Evolutionary conservation across 768 basidiomycete genomes (phyloP).

Genomic region (Hericium coralloides): DNA sequence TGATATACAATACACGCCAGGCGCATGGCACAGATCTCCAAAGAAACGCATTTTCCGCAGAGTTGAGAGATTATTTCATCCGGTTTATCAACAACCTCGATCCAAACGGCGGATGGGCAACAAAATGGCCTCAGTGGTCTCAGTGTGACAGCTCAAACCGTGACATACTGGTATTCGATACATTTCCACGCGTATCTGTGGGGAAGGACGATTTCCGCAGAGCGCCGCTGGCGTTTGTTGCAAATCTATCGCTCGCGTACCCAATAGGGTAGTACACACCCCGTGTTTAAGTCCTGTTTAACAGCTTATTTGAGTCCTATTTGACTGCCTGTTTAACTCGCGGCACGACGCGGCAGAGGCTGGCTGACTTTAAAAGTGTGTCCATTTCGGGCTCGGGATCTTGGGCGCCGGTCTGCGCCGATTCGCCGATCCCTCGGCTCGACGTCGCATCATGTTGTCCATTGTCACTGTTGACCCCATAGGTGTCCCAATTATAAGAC

Average conservation of each 20-base stretch:
- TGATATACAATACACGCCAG: background rate
- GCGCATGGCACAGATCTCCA: conserved; percentile 18
- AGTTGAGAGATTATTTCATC: conserved; percentile 19
- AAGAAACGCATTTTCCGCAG: conserved; percentile 14
- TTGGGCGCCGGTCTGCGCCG: no score
- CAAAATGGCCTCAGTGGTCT: conserved; percentile 20
- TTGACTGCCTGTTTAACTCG: no score
- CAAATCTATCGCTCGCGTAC: conserved; percentile 10
- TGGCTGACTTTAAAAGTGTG: no score
- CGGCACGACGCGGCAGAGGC: no score
- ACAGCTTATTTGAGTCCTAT: no score
- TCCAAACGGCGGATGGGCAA: conserved; percentile 17
- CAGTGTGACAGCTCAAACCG: conserved; percentile 10
- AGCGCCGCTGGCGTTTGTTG: conserved; percentile 9
- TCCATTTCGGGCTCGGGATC: no score
- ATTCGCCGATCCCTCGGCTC: no score
- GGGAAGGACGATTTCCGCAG: conserved; percentile 12
- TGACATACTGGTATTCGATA: conserved; percentile 9
- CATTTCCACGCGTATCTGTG: conserved; percentile 1
- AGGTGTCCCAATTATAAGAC: no score
- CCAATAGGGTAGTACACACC: no score
- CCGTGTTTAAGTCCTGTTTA: no score
- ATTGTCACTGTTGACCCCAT: no score
- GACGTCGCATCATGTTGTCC: no score
- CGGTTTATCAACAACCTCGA: conserved; percentile 21